Base-by-base conservation (phyloP, 2,329 filamentous ascomycete genomes). In the Cercospora citrullina region DNA sequence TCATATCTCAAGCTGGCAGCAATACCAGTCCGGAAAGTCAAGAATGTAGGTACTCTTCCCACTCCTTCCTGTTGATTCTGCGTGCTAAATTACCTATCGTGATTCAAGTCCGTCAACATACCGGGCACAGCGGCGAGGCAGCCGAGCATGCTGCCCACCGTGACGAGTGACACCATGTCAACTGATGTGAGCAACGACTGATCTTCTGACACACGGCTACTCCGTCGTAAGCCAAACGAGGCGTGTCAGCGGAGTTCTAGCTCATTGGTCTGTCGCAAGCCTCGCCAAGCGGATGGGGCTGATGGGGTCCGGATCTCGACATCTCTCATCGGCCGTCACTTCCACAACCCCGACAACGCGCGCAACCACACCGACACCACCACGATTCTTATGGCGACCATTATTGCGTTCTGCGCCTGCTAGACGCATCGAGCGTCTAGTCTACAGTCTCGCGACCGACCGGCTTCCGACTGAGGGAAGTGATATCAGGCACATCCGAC, bases 391-490 rank as follows among this genome's bases (percentile, higher is more conserved):
- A 73, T 69, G 72, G 58, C 69, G 62, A 67, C 39, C 45, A 63
- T 62, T 26, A 72, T 60, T 53, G 65, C 36, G 39, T 68, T 60
- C 67, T 65, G 68, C 72, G 75, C 72, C 72, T 77, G 69, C 75
- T 78, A 77, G 76, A 72, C 75, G 75, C 76, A 39, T 69, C 70
- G 55, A 57, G 75, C 75, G 74, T 76, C 75, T 77, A 76, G 75
- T 72, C 60, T 55, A 60, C 55, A 68, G 70, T 72, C 71, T 69
- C 67, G 72, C 72, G 73, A 75, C 73, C 60, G 70, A 42, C 72
- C 76, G 75, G 75, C 76, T 76, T 73, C 74, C 76, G 75, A 75
- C 66, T 65, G 76, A 78, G 76, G 76, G 74, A 69, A 75, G 76
- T 75, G 68, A 28, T 69, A 70, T 69, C 65, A 71, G 72, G 72